phyloP scores from a whole-genome alignment of 768 basidiomycete species.

The Crucibulum laeve region DNA sequence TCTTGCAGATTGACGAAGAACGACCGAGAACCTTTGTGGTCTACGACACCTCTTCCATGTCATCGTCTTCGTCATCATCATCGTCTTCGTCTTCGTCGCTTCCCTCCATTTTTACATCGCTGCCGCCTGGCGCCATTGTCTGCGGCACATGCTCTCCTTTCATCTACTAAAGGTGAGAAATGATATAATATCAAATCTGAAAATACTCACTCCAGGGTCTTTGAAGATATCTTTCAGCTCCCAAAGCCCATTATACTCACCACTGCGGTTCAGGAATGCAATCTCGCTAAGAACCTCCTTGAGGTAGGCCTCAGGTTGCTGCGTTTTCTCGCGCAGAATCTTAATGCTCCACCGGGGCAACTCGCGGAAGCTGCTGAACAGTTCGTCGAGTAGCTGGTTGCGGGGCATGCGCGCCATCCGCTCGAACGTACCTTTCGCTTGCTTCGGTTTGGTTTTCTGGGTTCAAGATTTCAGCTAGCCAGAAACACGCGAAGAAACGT shows the following conservation, averaged over 20 bases:
- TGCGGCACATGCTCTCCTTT: conserved; percentile 43
- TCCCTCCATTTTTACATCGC: conserved; percentile 47
- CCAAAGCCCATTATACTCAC: conserved; percentile 78
- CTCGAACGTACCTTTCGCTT: conserved; percentile 71
- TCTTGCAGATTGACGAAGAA: no score
- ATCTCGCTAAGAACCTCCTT: conserved; percentile 80
- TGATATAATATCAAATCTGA: conserved; percentile 3
- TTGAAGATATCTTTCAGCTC: conserved; percentile 74
- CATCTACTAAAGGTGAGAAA: no score
- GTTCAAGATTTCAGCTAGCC: conserved; percentile 7
- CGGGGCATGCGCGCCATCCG: conserved; percentile 87
- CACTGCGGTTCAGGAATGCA: conserved; percentile 71
- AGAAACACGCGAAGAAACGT: background rate
- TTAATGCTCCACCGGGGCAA: conserved; percentile 81
- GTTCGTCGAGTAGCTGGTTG: conserved; percentile 80
- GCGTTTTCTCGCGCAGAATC: conserved; percentile 69
- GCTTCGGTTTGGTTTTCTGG: conserved; percentile 67
- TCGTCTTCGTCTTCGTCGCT: conserved; percentile 53
- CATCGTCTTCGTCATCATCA: conserved; percentile 56
- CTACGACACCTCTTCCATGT: conserved; percentile 78
- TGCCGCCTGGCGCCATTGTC: conserved; percentile 22
- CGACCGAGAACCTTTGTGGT: no score
- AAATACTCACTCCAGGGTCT: conserved; percentile 49
- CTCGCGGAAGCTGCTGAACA: conserved; percentile 77
- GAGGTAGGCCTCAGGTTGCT: conserved; percentile 84